Evolutionary conservation across 345 rosid species (phyloP).

Genomic region (Chamaenerion angustifolium): DNA sequence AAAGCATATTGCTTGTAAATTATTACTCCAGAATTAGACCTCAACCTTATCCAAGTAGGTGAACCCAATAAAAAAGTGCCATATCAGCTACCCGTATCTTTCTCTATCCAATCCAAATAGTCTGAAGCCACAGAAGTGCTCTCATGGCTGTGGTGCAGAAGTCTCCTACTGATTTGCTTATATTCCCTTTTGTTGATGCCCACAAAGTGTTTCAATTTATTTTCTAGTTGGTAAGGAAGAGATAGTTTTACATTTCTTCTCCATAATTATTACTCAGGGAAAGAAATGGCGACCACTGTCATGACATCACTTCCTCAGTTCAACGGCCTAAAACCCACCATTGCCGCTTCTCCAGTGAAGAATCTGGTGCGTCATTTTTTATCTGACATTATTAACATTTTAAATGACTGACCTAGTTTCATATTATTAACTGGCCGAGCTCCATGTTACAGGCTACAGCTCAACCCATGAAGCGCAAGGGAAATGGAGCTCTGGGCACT

Average conservation of each 20-base stretch:
- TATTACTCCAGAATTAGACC: background rate
- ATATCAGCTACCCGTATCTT: constrained; percentile 32
- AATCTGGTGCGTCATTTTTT: constrained; percentile 31
- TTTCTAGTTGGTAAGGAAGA: background rate
- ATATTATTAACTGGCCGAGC: too few relatives aligned
- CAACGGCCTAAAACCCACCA: constrained; percentile 9
- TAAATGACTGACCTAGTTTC: background rate
- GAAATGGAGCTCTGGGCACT: constrained; percentile 60
- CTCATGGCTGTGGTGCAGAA: constrained; percentile 24
- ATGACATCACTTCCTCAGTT: constrained; percentile 14
- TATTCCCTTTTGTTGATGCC: background rate
- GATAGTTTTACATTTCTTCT: background rate
- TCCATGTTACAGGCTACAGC: constrained; percentile 41
- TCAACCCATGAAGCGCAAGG: constrained; percentile 48
- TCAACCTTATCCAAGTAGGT: constrained; percentile 42
- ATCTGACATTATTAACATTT: too few relatives aligned
- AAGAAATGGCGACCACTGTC: constrained; percentile 7
- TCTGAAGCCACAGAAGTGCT: constrained; percentile 36
- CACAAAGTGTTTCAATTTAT: background rate
- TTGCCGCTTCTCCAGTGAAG: constrained; percentile 28
- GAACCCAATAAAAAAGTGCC: constrained; percentile 35
- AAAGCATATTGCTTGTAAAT: too few relatives aligned
- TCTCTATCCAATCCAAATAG: constrained; percentile 43
- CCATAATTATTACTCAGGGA: background rate
- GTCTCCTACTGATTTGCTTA: constrained; percentile 12